These are phyloP conservation scores for Leptosphaerulina australis DNA, from an alignment of 2,329 filamentous ascomycete genomes.

Conservation along the genomic window DNA sequence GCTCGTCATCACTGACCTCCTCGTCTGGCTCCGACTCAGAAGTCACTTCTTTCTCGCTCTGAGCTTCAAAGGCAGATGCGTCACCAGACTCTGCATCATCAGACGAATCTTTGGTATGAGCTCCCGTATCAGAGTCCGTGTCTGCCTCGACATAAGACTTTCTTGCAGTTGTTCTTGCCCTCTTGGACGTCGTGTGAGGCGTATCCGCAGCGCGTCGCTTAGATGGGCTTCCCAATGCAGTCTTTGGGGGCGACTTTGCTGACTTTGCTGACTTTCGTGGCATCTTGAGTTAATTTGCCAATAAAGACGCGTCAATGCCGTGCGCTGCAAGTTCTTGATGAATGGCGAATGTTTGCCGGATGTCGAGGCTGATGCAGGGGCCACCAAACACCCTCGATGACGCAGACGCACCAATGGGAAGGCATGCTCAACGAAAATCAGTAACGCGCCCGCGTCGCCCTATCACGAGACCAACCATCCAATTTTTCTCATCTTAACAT, in stretches of 20 bases:
- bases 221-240: slow-evolving; percentile 38
- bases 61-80: slow-evolving; percentile 52
- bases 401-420: slow-evolving; percentile 22
- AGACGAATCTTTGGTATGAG: not conserved
- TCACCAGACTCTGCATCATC: slow-evolving; percentile 30
- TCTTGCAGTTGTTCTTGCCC: slow-evolving; percentile 41
- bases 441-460: slow-evolving; percentile 25
- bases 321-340: slow-evolving; percentile 1
- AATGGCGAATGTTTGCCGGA: slow-evolving; percentile 18
- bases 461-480: slow-evolving; percentile 26
- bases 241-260: slow-evolving; percentile 19
- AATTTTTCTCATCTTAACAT: not conserved
- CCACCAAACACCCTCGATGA: slow-evolving; percentile 23
- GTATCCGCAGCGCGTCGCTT: slow-evolving; percentile 45
- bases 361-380: slow-evolving; percentile 19
- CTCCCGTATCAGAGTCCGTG: slow-evolving; percentile 25
- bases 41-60: slow-evolving; percentile 38
- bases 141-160: slow-evolving; percentile 45
- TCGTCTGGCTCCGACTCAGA: slow-evolving; percentile 45
- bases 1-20: slow-evolving; percentile 37
- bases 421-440: slow-evolving; percentile 18
- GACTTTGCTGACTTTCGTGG: slow-evolving; percentile 34
- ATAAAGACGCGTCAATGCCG: not conserved
- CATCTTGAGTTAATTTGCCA: slow-evolving; percentile 28
- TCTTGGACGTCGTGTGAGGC: slow-evolving; percentile 44